phyloP scores from a whole-genome alignment of 179 eudicot species.

The Silene vulgaris region DNA sequence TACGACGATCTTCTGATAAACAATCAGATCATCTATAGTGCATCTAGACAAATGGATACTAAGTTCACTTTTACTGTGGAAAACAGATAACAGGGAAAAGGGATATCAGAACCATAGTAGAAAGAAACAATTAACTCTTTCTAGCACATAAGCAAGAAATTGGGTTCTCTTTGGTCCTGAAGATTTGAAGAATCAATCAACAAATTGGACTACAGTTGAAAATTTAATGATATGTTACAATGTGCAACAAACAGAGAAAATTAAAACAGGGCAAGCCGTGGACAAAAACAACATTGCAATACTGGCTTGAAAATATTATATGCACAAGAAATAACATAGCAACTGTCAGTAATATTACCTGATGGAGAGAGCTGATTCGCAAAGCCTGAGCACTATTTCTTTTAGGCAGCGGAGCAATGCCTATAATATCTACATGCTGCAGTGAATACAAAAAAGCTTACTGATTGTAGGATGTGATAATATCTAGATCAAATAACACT shows the following conservation, averaged over 20 bases:
- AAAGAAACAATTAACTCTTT: not conserved
- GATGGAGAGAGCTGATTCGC: constrained; percentile 95
- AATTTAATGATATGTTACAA: not conserved
- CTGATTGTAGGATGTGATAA: not conserved
- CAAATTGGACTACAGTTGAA: not conserved
- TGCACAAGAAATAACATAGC: constrained; percentile 1
- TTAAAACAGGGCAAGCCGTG: not conserved
- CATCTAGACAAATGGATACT: not conserved
- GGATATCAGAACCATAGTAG: not conserved
- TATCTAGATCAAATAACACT: not conserved
- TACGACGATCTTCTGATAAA: not conserved
- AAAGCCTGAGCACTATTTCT: constrained; percentile 62
- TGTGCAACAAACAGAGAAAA: not conserved
- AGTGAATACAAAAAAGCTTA: constrained; percentile 9
- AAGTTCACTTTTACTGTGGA: not conserved
- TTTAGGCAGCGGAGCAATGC: constrained; percentile 84
- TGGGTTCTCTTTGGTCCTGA: not conserved
- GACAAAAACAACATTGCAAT: not conserved
- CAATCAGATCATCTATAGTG: not conserved
- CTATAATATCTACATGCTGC: constrained; percentile 80
- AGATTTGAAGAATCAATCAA: constrained; percentile 1
- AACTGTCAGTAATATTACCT: constrained; percentile 40
- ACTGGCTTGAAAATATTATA: constrained; percentile 3
- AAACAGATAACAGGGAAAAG: not conserved
- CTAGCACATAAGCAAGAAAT: not conserved